Evolutionary conservation across 257 asterid genomes (phyloP), one percentile per base, ranked within the genome.

Genomic region (Ajuga chamaepitys): DNA sequence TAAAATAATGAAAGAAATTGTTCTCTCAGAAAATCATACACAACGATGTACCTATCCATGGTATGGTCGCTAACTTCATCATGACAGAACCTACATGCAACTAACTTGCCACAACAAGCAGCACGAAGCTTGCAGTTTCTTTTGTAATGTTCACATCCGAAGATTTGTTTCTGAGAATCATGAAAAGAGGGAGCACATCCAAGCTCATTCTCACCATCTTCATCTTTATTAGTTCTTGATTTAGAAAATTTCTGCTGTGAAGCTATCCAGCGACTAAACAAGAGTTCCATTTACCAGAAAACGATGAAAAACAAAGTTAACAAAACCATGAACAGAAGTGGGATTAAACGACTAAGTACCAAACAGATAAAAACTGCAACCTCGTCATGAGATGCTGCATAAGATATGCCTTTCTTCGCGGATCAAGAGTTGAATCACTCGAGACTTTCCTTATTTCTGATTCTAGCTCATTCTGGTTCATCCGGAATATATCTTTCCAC

Each of bases 391-490:
- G 91, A 74, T 89, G 82, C 74, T 89, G 97, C 76, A 87, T 82
- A 34, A 89, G 97, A 73, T 89, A 89, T 51, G 85, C 91, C 70
- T 89, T 89, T 82, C 95, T 83, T 75, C 95, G 78, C 57, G 97
- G 97, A 77, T 89, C 97, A 77, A 89, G 97, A 38, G 91, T 76
- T 66, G 97, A 80, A 74, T 89, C 95, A 17, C 89, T 81, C 75
- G 97, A 85, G 47, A 89, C 95, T 79, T 89, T 87, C 81, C 95
- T 79, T 77, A 89, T 87, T 84, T 89, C 97, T 8, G 95, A 87
- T 80, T 89, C 97, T 68, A 89, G 95, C 80, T 89, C 97, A 75
- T 77, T 89, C 81, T 89, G 97, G 69, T 89, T 89, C 97, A 89
- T 89, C 41, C 95, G 73, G 70, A 89, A 89, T 16, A 89, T 89